Base-by-base conservation (phyloP, 148 eudicot genomes). In the Vaccinium macrocarpon region DNA sequence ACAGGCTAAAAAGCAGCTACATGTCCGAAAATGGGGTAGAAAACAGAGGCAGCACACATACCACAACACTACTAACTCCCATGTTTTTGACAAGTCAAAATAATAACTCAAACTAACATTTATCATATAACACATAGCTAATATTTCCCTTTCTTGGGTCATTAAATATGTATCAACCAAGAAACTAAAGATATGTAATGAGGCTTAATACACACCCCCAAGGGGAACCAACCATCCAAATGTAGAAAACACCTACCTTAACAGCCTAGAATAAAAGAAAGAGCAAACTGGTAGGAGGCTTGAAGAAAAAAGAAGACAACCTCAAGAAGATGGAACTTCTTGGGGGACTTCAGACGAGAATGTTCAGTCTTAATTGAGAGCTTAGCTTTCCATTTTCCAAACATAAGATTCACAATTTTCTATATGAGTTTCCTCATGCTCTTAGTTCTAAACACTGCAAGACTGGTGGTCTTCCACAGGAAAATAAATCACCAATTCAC, bases 211-310 rank as follows among this genome's bases (percentile, higher is more conserved):
- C 73, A 66, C 35, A 68, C 6, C 73, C 55, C 7, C 18, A 68
- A 68, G 73, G 15, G 27, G 0, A 68, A 4, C 18, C 73, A 68
- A 68, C 73, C 73, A 27, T 68, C 38, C 73, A 68, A 27, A 68
- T 8, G 16, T 68, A 68, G 73, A 27, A 51, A 68, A 12, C 38
- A 27, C 73, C 19, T 27, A 68, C 73, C 73, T 68, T 4, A 12
- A 29, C 73, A 68, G 8, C 73, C 35, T 68, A 13, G 27, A 1
- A 12, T 27, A 27, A 68, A 27, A 11, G 8, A 68, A 68, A 29
- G 73, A 68, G 73, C 38, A 27, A 68, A 68, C 73, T 12, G 73
- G 42, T 68, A 68, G 73, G 73, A 29, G 73, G 73, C 73, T 27
- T 29, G 27, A 68, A 27, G 35, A 68, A 68, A 68, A 51, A 68